Evolutionary conservation across 495 filamentous ascomycete genomes (phyloP).

Genomic region (Tuber indicum): DNA sequence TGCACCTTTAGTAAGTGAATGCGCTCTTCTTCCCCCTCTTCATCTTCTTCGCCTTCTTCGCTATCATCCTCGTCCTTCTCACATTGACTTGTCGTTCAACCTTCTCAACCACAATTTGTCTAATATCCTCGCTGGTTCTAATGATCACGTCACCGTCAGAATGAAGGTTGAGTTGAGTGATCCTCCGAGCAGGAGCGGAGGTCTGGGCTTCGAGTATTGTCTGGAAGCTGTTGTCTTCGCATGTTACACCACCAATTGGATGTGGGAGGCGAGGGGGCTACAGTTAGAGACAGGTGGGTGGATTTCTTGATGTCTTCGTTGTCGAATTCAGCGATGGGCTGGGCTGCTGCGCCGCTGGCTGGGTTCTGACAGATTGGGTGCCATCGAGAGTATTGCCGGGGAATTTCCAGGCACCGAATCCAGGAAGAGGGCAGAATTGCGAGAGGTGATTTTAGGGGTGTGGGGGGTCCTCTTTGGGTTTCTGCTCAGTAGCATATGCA

Average conservation of each 20-base stretch:
- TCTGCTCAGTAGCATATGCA: constrained; percentile 73
- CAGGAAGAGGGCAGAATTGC: constrained; percentile 71
- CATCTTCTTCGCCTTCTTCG: constrained; percentile 52
- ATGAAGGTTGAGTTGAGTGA: too few species aligned
- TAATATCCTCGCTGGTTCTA: constrained; percentile 74
- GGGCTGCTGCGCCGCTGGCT: constrained; percentile 86
- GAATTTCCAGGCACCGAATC: constrained; percentile 70
- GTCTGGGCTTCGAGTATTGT: too few species aligned
- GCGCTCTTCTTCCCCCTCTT: constrained; percentile 61
- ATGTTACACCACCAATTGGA: too few species aligned
- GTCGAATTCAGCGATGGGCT: too few species aligned
- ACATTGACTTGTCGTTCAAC: constrained; percentile 63
- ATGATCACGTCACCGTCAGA: constrained; percentile 81
- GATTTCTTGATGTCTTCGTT: too few species aligned
- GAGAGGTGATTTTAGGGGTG: constrained; percentile 81
- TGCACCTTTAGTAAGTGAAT: constrained; percentile 91
- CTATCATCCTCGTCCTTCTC: constrained; percentile 54
- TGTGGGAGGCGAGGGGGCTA: too few species aligned
- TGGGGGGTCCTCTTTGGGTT: too few species aligned
- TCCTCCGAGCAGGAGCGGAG: too few species aligned
- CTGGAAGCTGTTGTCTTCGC: too few species aligned
- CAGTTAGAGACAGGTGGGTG: too few species aligned
- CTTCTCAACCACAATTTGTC: constrained; percentile 84
- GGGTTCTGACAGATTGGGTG: constrained; percentile 92
- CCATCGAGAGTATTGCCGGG: constrained; percentile 64